Evolutionary conservation across 2,329 filamentous ascomycete genomes (phyloP), one percentile per base, ranked within the genome.

Genomic region (Coniosporium tulheliwenetii): DNA sequence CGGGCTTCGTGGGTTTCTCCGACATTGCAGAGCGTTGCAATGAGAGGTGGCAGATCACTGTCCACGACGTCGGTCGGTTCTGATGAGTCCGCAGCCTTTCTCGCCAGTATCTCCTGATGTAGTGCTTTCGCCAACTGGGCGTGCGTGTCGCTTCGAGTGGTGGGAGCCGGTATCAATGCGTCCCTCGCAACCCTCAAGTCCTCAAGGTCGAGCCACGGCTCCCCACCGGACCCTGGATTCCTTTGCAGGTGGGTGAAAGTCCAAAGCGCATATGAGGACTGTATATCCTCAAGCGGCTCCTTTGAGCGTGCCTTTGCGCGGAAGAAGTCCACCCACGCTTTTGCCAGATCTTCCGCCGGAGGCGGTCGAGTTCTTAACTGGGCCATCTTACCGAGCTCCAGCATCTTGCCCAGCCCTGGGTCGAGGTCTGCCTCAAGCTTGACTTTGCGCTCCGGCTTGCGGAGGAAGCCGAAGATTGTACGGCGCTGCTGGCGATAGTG

Each of bases 371-470:
- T 66, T 39, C 73, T 69, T 42, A 82, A 71, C 39, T 72, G 67
- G 48, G 79, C 63, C 44, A 75, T 72, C 48, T 74, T 73, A 40
- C 73, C 66, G 56, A 85, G 72, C 43, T 82, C 72, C 50, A 82
- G 71, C 63, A 94, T 74, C 12, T 71, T 72, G 47, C 77, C 75
- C 52, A 86, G 73, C 40, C 85, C 86, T 0, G 75, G 81, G 51
- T 77, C 81, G 44, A 78, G 64, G 50, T 77, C 70, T 39, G 77
- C 67, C 15, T 75, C 67, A 26, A 26, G 19, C 55, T 76, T 79
- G 36, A 77, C 60, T 43, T 56, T 57, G 41, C 74, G 68, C 13
- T 75, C 70, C 3, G 74, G 63, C 50, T 77, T 75, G 46, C 67
- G 56, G 48, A 82, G 72, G 37, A 85, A 63, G 19, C 70, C 69